Conservation (phyloP, 2,329 filamentous ascomycete genomes). For the Aspergillus calidoustus region DNA sequence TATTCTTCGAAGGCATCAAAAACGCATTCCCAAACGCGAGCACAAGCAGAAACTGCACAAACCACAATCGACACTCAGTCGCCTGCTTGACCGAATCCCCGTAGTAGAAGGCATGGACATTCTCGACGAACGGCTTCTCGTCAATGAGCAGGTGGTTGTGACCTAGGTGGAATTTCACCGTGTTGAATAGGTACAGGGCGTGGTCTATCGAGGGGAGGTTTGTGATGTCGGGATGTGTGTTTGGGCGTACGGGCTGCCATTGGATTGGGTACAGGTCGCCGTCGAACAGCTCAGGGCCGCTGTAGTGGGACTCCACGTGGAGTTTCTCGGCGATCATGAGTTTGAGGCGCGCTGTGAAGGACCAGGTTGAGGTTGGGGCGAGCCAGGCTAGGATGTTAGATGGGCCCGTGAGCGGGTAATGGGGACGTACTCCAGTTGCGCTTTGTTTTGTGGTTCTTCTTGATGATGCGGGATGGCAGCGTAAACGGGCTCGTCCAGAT, state of each 20-base stretch:
- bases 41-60: constrained; percentile 58
- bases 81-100: constrained; percentile 33
- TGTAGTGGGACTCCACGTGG: constrained; percentile 33
- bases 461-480: constrained; percentile 23
- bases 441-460: constrained; percentile 22
- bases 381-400: background rate
- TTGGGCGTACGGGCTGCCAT: constrained; percentile 18
- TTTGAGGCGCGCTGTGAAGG: constrained; percentile 30
- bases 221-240: constrained; percentile 40
- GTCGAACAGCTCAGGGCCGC: constrained; percentile 27
- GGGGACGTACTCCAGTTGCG: constrained; percentile 41
- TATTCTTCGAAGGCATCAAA: constrained; percentile 40
- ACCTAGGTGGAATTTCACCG: constrained; percentile 61
- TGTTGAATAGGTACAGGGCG: constrained; percentile 59
- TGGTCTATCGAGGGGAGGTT: constrained; percentile 58
- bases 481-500: constrained; percentile 30
- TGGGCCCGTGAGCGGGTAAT: background rate
- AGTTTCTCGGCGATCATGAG: constrained; percentile 31
- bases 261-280: constrained; percentile 35
- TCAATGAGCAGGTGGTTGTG: constrained; percentile 61
- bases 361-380: constrained; percentile 31
- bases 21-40: constrained; percentile 63
- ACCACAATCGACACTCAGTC: constrained; percentile 49
- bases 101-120: constrained; percentile 49
- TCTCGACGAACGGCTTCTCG: constrained; percentile 48